Base-by-base conservation (phyloP, 73 alveolate species). In the Paraurostyla sp. region DNA sequence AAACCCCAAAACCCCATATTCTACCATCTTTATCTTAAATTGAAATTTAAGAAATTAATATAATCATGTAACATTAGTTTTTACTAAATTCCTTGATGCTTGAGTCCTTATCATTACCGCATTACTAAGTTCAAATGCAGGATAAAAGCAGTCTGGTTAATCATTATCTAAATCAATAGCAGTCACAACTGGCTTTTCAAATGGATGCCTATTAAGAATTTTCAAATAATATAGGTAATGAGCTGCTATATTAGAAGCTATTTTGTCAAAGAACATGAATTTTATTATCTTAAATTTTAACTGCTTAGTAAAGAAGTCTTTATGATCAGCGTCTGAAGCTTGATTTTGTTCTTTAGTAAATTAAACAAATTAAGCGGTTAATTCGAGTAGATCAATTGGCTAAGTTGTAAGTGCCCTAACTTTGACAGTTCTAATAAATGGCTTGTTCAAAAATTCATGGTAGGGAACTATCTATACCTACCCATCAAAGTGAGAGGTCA, bases 381-480 rank as follows among this genome's bases (percentile, higher is more conserved):
- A 33, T 52, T 62, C 71, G 18, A 83, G 3, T 18, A 83, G 18
- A 56, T 81, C 76, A 25, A 51, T 51, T 15, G 95, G 95, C 18
- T 57, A 65, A 40, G 30, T 36, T 16, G 22, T 22, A 0, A 90
- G 41, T n/a, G 54, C 9, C 36, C 95, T 62, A 33, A 57, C 88
- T 46, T 90, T 90, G 0, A 90, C 86, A 0, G 46, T 68, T 41
- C 25, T 51, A 29, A 83, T 83, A 81, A 35, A 90, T 0, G 95
- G 95, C 69, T 63, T 65, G 43, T 68, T 71, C 56, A 90, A 40
- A 56, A 82, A 71, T 54, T 90, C 95, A 56, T 41, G 56, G 54
- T 90, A 90, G 25, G 90, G 89, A 30, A 69, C 11, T 27, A 90
- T 83, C 27, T 49, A 23, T 0, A 51, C 29, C 33, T 57, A 1